Percentiles rank a stretch among this genome's conserved stretches.
These are phyloP conservation scores for Spergularia marina DNA, from an alignment of 148 eudicot genomes.

Conservation along the genomic window DNA sequence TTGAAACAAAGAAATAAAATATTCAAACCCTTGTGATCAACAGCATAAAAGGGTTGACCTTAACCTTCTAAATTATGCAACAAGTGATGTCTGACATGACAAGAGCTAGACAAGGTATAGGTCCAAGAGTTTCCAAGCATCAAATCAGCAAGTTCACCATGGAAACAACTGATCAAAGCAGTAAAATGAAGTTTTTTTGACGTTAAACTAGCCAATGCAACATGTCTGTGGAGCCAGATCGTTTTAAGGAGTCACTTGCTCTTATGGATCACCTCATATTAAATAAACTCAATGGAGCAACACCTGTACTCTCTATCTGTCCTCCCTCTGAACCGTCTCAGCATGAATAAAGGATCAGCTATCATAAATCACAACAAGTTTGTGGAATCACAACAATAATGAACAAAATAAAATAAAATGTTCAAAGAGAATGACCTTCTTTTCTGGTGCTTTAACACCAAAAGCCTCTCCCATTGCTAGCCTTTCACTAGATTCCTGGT, in stretches of 20 bases:
- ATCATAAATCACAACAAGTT: neutral
- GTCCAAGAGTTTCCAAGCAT: too few species aligned
- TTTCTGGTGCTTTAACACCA: slow-evolving; percentile 79
- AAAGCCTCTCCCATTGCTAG: slow-evolving; percentile 99
- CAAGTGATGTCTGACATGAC: too few species aligned
- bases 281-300: neutral
- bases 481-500: slow-evolving; percentile 80
- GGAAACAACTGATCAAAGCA: neutral
- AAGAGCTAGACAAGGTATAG: too few species aligned
- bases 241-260: neutral
- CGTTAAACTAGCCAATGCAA: too few species aligned
- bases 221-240: neutral
- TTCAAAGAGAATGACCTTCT: slow-evolving; percentile 47
- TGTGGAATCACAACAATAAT: neutral
- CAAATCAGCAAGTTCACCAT: too few species aligned
- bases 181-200: neutral
- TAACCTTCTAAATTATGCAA: neutral
- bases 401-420: neutral
- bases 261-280: neutral
- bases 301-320: neutral
- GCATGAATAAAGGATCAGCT: neutral
- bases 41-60: neutral
- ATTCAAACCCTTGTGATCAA: neutral
- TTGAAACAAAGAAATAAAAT: too few species aligned
- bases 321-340: neutral